Conservation (phyloP, 1,284 basidiomycete genomes). For the Heterobasidion annosum region DNA sequence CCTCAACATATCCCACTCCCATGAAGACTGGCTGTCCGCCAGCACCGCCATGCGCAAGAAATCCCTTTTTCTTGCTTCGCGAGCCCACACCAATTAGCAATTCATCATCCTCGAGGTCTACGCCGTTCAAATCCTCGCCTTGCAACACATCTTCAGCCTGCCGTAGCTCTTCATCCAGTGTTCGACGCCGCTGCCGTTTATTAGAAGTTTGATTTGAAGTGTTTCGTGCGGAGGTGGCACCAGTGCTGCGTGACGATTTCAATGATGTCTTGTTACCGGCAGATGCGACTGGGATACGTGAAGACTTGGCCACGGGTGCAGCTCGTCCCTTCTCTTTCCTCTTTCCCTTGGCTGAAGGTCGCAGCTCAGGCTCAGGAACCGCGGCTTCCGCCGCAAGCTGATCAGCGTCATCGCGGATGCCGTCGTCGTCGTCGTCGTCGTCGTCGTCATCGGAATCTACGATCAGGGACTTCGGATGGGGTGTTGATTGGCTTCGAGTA, state of each 20-base stretch:
- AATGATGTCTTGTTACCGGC: neutral
- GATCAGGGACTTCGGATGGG: neutral
- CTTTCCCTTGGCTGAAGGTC: neutral
- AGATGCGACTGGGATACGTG: neutral
- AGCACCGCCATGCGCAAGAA: conserved; percentile 65
- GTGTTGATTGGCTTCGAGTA: neutral
- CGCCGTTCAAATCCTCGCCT: conserved; percentile 17
- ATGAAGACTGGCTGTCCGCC: conserved; percentile 60
- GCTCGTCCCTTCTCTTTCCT: conserved; percentile 13
- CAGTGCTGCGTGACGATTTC: neutral
- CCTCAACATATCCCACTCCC: conserved; percentile 55
- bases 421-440: neutral
- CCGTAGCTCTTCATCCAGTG: conserved; percentile 58
- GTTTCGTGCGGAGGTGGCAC: neutral
- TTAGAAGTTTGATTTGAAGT: neutral
- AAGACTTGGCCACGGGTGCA: conserved; percentile 6
- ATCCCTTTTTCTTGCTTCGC: conserved; percentile 43
- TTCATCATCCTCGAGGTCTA: conserved; percentile 14
- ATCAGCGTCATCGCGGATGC: neutral
- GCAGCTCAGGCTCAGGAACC: neutral
- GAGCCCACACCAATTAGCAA: conserved; percentile 41
- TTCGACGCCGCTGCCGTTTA: conserved; percentile 28
- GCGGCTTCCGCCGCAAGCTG: neutral
- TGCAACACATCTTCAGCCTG: conserved; percentile 28
- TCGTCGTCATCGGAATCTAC: neutral